Conservation (phyloP, 2,329 filamentous ascomycete genomes). For the Tolypocladium ophioglossoides region DNA sequence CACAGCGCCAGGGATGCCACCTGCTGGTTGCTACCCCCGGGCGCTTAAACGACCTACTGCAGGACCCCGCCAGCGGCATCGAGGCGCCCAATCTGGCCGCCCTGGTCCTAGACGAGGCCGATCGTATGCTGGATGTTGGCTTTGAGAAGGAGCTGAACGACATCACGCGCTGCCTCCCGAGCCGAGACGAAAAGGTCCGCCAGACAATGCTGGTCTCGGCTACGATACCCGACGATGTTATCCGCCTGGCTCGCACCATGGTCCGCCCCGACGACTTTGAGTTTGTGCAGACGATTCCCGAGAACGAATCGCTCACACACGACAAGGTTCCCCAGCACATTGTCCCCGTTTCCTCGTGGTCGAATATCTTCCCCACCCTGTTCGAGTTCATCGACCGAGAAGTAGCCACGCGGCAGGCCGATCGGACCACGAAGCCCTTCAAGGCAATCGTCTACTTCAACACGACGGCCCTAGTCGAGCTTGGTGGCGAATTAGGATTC, state of each 20-base stretch:
- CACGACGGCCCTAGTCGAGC: conserved; percentile 61
- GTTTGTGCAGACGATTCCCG: conserved; percentile 78
- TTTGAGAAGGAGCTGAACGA: conserved; percentile 56
- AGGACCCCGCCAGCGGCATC: conserved; percentile 52
- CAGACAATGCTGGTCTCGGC: conserved; percentile 96
- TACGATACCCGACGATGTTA: conserved; percentile 77
- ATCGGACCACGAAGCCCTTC: conserved; percentile 50
- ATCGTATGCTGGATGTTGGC: conserved; percentile 96
- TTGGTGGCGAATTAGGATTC: conserved; percentile 47
- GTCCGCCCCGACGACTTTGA: conserved; percentile 74
- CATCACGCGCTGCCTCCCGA: conserved; percentile 54
- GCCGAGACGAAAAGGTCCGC: conserved; percentile 50
- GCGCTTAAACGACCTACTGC: conserved; percentile 71
- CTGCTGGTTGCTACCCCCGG: conserved; percentile 86
- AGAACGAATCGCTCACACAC: conserved; percentile 78
- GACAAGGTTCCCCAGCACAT: conserved; percentile 72
- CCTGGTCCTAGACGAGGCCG: conserved; percentile 91
- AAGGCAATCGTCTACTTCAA: conserved; percentile 95
- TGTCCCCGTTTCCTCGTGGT: conserved; percentile 54
- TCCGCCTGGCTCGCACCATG: conserved; percentile 64
- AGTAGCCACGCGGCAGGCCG: conserved; percentile 28
- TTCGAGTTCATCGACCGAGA: conserved; percentile 64
- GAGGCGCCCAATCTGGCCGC: conserved; percentile 75
- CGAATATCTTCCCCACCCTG: conserved; percentile 67
- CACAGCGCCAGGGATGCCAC: conserved; percentile 70